phyloP scores from a whole-genome alignment of 2,329 filamentous ascomycete species.

The Talaromyces albobiverticillius region DNA sequence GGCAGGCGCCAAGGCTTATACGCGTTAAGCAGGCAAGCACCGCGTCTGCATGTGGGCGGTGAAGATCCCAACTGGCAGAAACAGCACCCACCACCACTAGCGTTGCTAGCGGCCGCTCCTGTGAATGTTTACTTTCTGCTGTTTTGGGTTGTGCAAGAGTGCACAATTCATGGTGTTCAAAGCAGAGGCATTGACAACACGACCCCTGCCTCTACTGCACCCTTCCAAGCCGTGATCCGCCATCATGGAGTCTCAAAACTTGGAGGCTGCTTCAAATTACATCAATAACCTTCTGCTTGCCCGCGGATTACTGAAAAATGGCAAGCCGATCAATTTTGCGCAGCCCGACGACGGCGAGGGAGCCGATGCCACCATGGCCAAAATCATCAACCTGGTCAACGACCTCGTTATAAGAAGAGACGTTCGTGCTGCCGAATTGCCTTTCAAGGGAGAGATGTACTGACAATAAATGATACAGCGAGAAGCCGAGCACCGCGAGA shows the following conservation, averaged over 20 bases:
- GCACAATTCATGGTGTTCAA: slow-evolving; percentile 9
- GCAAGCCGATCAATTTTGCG: slow-evolving; percentile 70
- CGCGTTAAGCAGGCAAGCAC: neutral
- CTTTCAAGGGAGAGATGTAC: slow-evolving; percentile 14
- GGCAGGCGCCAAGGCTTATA: too few species aligned
- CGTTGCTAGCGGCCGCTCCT: slow-evolving; percentile 1
- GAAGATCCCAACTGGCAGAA: neutral
- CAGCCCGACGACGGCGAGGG: slow-evolving; percentile 63
- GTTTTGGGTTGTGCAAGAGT: slow-evolving; percentile 30
- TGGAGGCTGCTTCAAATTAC: slow-evolving; percentile 61
- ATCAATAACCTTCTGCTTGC: slow-evolving; percentile 66
- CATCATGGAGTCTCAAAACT: slow-evolving; percentile 47
- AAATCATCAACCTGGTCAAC: slow-evolving; percentile 89
- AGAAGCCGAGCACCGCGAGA: slow-evolving; percentile 85
- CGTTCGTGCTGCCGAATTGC: slow-evolving; percentile 51
- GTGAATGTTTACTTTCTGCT: slow-evolving; percentile 44
- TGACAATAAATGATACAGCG: slow-evolving; percentile 52
- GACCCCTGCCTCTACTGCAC: neutral
- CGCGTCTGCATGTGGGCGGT: slow-evolving; percentile 16
- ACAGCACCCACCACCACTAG: neutral
- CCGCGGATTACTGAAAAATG: slow-evolving; percentile 60
- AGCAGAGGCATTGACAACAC: neutral
- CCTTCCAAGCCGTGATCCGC: neutral
- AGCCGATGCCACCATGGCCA: slow-evolving; percentile 69
- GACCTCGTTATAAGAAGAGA: slow-evolving; percentile 88